Evolutionary conservation across 805 yeast species (phyloP).

Genomic region (Candida patagonica): DNA sequence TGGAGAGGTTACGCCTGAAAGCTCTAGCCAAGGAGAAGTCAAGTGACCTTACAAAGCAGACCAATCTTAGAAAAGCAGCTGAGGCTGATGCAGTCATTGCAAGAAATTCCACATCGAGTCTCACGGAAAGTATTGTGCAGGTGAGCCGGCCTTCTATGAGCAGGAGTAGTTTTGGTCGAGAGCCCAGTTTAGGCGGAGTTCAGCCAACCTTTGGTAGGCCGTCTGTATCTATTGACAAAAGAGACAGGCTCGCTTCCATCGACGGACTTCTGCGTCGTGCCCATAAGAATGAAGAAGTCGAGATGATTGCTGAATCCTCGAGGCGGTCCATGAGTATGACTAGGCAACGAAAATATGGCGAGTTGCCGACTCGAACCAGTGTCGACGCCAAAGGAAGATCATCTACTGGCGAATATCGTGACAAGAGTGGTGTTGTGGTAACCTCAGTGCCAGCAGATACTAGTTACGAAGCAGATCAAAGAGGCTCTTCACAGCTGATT

Average conservation of each 20-base stretch:
- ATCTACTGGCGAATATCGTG: too few relatives aligned
- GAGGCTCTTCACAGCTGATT: neutral
- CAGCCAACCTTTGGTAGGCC: constrained; percentile 18
- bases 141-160: neutral
- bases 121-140: constrained; percentile 21
- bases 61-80: constrained; percentile 54
- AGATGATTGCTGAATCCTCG: constrained; percentile 22
- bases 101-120: constrained; percentile 43
- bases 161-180: neutral
- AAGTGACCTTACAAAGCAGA: constrained; percentile 47
- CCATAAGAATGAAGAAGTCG: constrained; percentile 22
- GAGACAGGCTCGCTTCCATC: constrained; percentile 20
- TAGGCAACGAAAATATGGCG: constrained; percentile 19
- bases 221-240: constrained; percentile 21
- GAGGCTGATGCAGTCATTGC: constrained; percentile 63
- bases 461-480: neutral
- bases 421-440: neutral
- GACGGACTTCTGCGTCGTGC: constrained; percentile 20
- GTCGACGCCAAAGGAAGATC: constrained; percentile 3
- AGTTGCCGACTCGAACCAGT: constrained; percentile 4
- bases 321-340: constrained; percentile 19
- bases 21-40: constrained; percentile 56
- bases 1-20: constrained; percentile 57
- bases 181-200: constrained; percentile 5
- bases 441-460: neutral